Conservation (phyloP, 75 land plant genomes). For the Pinus albicaulis region DNA sequence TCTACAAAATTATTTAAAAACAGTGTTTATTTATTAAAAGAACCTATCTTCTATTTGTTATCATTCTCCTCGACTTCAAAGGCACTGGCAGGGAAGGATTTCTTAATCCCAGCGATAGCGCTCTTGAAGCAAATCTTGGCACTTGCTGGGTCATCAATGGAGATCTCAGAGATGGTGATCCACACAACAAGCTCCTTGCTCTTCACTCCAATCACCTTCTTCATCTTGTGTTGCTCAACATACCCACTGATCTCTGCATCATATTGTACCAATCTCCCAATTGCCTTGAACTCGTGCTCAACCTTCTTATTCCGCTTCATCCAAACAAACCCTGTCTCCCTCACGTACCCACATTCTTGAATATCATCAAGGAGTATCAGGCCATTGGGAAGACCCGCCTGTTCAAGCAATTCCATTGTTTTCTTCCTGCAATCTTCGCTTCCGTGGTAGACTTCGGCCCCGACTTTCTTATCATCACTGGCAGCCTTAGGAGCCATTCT, state of each 20-base stretch:
- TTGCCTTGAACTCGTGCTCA: conserved; percentile 61
- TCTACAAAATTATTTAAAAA: no score
- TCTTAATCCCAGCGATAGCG: conserved; percentile 32
- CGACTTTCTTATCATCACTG: conserved; percentile 16
- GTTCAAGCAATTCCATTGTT: conserved; percentile 21
- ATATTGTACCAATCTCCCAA: conserved; percentile 42
- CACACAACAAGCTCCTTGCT: conserved; percentile 58
- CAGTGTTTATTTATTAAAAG: no score
- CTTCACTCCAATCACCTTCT: conserved; percentile 61
- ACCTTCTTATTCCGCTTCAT: conserved; percentile 64
- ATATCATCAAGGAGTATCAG: conserved; percentile 58
- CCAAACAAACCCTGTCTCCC: conserved; percentile 70
- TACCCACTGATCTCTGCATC: conserved; percentile 50
- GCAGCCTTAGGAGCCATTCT: neutral
- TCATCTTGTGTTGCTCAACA: conserved; percentile 39
- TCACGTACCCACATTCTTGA: conserved; percentile 46
- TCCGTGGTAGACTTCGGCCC: conserved; percentile 44
- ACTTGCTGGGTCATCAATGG: conserved; percentile 18
- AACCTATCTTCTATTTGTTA: neutral
- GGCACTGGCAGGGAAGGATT: conserved; percentile 37
- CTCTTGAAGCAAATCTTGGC: conserved; percentile 46
- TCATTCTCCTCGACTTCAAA: conserved; percentile 35
- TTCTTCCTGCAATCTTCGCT: conserved; percentile 34
- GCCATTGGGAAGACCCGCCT: conserved; percentile 42
- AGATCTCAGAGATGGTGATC: conserved; percentile 44